These are phyloP conservation scores for Fagopyrum esculentum DNA, from an alignment of 148 eudicot genomes.

Conservation along the genomic window DNA sequence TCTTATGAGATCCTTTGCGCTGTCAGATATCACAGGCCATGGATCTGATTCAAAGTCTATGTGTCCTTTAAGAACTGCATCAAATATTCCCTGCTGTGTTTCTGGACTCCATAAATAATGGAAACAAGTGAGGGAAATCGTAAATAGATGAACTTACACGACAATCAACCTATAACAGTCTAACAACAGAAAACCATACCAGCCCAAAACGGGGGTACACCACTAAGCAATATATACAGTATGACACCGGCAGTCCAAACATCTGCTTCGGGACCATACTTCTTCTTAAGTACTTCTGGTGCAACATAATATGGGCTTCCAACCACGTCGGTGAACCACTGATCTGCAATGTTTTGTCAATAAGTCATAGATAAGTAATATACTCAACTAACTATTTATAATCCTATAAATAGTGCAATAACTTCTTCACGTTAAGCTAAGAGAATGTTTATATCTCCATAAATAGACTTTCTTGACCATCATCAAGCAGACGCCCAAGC, in stretches of 20 bases:
- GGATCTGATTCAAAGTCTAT: conserved; percentile 94
- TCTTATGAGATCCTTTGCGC: conserved; percentile 87
- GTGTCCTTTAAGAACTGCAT: conserved; percentile 80
- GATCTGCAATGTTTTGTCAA: neutral
- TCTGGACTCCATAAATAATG: conserved; percentile 32
- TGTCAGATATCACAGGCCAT: conserved; percentile 84
- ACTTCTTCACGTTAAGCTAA: neutral
- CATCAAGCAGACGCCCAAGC: neutral
- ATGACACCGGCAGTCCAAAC: conserved; percentile 66
- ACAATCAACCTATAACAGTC: neutral
- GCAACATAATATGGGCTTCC: conserved; percentile 18
- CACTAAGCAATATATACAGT: conserved; percentile 60
- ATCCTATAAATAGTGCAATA: neutral
- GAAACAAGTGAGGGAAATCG: neutral
- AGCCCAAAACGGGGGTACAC: conserved; percentile 75
- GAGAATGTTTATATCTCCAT: neutral
- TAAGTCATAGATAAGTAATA: neutral
- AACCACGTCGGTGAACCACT: conserved; percentile 12
- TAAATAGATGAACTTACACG: neutral
- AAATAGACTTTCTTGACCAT: neutral
- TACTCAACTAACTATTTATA: neutral
- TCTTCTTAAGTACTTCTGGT: conserved; percentile 29
- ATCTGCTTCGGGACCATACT: conserved; percentile 38
- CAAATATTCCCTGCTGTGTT: conserved; percentile 94
- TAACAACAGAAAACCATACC: conserved; percentile 26